Percentiles rank a stretch among this genome's conserved stretches.
Conservation (phyloP, 371 early-diverging fungal genomes). For the Umbelopsis sp. region DNA sequence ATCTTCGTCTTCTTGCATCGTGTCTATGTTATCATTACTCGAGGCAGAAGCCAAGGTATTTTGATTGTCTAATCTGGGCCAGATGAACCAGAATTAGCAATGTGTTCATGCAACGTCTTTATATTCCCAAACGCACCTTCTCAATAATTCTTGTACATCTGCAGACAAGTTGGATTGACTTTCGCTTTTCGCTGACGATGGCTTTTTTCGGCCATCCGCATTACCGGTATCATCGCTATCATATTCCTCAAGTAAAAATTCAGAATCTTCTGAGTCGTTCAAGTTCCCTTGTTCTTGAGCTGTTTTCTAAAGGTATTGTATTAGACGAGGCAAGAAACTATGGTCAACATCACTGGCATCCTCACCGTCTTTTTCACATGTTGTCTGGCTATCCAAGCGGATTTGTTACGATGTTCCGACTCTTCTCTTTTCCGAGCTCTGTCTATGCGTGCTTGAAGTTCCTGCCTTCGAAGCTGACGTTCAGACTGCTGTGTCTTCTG, state of each 20-base stretch:
- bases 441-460: conserved; percentile 37
- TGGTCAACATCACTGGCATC: conserved; percentile 6
- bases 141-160: conserved; percentile 57
- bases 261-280: conserved; percentile 42
- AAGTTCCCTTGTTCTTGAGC: background rate
- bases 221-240: conserved; percentile 54
- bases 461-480: conserved; percentile 26
- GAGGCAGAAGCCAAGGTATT: conserved; percentile 1
- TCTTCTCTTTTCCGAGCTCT: conserved; percentile 29
- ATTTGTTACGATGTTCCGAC: conserved; percentile 12
- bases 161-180: conserved; percentile 45
- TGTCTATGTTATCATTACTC: conserved; percentile 16
- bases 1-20: conserved; percentile 36
- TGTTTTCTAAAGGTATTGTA: background rate
- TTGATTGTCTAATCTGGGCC: background rate
- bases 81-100: too few relatives aligned
- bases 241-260: conserved; percentile 70
- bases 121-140: conserved; percentile 40
- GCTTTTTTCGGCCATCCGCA: background rate
- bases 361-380: conserved; percentile 14
- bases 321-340: background rate
- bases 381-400: conserved; percentile 23
- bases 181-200: background rate
- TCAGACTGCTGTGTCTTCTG: conserved; percentile 21
- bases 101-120: background rate